Evolutionary conservation across 805 yeast genomes (phyloP), one percentile per base, ranked within the genome.

Genomic region (Saturnispora besseyi): DNA sequence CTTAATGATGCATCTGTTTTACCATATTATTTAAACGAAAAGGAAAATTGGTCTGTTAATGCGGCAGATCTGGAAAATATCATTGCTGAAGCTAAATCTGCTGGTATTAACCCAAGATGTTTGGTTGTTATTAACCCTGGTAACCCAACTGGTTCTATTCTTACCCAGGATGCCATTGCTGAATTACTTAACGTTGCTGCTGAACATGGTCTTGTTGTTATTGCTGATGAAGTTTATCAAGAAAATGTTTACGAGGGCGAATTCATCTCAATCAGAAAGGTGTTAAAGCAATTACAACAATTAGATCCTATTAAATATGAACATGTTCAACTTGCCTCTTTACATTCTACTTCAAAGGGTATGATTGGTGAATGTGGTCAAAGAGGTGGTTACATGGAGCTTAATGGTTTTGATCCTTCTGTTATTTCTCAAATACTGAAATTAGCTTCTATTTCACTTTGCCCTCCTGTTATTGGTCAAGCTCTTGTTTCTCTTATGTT

Each of bases 311-410:
- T 73, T 24, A 48, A 57, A 50, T 91, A 79, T 65, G 76, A 76
- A 45, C 72, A 79, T 53, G 91, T 93, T 37, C 96, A 88, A 64
- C 75, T 93, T 51, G 97, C 95, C 2, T 90, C 98, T 1, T 72
- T 93, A 58, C 98, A 93, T 67, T 89, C 98, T n/a, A 88, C 96
- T 41, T 91, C 98, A 11, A 93, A 93, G 69, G 99, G 99, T 66
- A 88, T 89, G 58, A 78, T 88, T 55, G 99, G 99, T 55, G 99
- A 93, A 70, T 93, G 99, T 76, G 99, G 99, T 53, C 99, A 93
- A 72, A 82, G 99, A 70, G 99, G 98, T 60, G 99, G 99, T 5
- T 93, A 90, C 73, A 86, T 93, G 93, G 99, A 93, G 68, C 70
- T 90, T 7, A 77, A 83, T 10, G 96, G 96, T 1, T 86, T 93